A percentile compares a stretch with the other conserved stretches of the same genome.
These are phyloP conservation scores for Tieghemiomyces parasiticus DNA, from an alignment of 192 early-diverging fungal species.

Conservation along the genomic window DNA sequence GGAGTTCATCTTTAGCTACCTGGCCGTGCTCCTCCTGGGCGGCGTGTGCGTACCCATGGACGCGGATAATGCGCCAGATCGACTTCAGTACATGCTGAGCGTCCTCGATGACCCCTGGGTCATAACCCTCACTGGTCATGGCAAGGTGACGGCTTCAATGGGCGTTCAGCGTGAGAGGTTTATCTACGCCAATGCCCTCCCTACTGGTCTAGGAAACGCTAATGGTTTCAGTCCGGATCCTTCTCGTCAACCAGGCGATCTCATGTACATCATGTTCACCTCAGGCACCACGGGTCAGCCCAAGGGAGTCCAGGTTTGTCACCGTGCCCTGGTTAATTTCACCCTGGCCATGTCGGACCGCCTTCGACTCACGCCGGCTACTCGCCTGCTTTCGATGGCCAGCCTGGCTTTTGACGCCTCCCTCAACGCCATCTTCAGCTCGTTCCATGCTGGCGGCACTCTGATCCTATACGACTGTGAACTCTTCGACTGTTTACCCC, in stretches of 20 bases:
- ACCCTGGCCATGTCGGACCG: background rate
- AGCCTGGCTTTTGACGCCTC: constrained; percentile 14
- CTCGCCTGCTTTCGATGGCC: constrained; percentile 8
- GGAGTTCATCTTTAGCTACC: no score
- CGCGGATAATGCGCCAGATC: no score
- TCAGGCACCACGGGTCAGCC: constrained; percentile 20
- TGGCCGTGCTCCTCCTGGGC: no score
- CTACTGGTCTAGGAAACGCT: background rate
- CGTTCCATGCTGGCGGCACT: constrained; percentile 10
- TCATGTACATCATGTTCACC: constrained; percentile 9
- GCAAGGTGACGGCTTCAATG: background rate
- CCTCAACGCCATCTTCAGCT: constrained; percentile 9
- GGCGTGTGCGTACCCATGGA: no score
- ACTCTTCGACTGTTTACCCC: background rate
- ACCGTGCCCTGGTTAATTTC: constrained; percentile 14
- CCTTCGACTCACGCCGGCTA: background rate
- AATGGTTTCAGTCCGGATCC: no score
- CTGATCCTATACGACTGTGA: background rate
- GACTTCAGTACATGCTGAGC: background rate
- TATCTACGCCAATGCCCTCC: background rate
- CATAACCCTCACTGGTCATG: background rate
- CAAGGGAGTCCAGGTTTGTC: constrained; percentile 15
- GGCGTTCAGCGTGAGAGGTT: background rate
- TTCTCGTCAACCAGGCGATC: background rate
- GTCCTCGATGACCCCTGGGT: background rate